Percentiles rank a stretch among this genome's conserved stretches.
These are phyloP conservation scores for Cladosporium sp. DNA, from an alignment of 2,329 filamentous ascomycete genomes.

Conservation along the genomic window DNA sequence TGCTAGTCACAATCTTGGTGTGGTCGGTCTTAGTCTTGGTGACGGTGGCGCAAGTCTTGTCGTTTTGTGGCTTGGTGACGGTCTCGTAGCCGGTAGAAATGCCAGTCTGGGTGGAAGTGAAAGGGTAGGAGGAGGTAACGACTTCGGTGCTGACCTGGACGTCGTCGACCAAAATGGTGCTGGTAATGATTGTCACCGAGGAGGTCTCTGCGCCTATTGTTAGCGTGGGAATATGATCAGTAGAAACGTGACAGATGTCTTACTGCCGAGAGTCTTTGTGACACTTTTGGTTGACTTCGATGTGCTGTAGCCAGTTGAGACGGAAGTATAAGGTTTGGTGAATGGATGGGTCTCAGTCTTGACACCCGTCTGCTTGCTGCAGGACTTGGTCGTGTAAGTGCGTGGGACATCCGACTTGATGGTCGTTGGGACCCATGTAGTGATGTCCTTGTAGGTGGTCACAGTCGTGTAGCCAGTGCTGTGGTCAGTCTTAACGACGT, in stretches of 20 bases:
- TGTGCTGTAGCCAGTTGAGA: not conserved
- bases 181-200: not conserved
- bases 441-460: constrained; percentile 7
- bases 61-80: constrained; percentile 1
- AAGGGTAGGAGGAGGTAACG: not conserved
- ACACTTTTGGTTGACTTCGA: not conserved
- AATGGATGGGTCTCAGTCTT: not conserved
- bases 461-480: not conserved
- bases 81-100: not conserved
- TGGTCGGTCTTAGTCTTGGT: constrained; percentile 8
- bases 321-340: constrained; percentile 1
- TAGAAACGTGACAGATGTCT: not conserved
- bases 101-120: not conserved
- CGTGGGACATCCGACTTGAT: not conserved
- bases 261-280: not conserved
- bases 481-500: not conserved
- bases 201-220: not conserved
- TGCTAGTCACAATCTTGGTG: constrained; percentile 2
- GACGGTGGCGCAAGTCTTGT: not conserved
- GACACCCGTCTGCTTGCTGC: constrained; percentile 1
- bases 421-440: not conserved
- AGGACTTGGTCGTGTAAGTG: constrained; percentile 1
- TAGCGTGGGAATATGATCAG: too few species aligned
- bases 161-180: not conserved
- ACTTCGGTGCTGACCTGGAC: not conserved